A percentile compares a stretch with the other conserved stretches of the same genome.
Evolutionary conservation across 306 rosid genomes (phyloP).

Genomic region (Glycine soja): DNA sequence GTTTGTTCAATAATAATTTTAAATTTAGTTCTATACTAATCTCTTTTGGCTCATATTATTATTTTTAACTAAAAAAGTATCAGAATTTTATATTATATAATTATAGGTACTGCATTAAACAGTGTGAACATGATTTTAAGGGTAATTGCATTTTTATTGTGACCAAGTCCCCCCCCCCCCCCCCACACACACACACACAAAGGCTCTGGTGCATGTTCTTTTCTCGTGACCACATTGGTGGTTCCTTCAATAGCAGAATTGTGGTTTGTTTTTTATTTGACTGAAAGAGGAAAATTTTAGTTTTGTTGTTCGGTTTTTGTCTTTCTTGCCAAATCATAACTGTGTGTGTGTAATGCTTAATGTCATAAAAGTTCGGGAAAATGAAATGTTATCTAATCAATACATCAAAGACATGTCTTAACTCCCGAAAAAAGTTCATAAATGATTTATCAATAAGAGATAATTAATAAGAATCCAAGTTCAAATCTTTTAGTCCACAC

Average conservation of each 20-base stretch:
- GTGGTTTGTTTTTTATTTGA: not conserved
- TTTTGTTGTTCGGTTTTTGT: not conserved
- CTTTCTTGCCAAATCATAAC: not conserved
- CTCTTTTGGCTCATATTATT: not conserved
- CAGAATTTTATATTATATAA: too few species aligned
- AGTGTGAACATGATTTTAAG: not conserved
- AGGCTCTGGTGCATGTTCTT: not conserved
- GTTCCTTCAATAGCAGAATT: not conserved
- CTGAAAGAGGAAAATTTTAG: not conserved
- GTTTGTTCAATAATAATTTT: not conserved
- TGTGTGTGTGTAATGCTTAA: not conserved
- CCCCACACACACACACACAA: too few species aligned
- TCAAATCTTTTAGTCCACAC: not conserved
- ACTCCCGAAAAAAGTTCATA: not conserved
- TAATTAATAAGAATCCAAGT: not conserved
- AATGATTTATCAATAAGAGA: not conserved
- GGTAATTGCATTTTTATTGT: not conserved
- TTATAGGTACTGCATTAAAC: not conserved
- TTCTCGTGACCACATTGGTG: constrained; percentile 10
- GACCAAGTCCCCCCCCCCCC: not conserved
- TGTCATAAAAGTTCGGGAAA: not conserved
- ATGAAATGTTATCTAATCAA: not conserved
- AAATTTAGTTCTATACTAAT: not conserved
- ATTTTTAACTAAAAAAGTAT: too few species aligned
- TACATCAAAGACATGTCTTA: not conserved